These are phyloP conservation scores for Termitomyces eurrhizus DNA, from an alignment of 768 basidiomycete species.

Conservation along the genomic window DNA sequence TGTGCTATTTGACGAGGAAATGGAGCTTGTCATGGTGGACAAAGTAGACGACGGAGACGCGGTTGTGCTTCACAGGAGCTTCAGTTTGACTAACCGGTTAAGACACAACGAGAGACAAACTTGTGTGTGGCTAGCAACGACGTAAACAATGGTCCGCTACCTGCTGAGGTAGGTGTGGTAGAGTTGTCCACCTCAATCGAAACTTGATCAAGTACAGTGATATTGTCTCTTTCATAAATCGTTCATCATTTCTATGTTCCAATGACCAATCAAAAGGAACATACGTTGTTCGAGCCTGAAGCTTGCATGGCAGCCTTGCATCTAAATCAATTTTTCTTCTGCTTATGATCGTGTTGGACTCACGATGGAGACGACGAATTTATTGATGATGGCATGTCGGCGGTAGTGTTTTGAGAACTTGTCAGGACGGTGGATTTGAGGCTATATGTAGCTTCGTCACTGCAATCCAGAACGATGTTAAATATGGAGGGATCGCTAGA, in stretches of 20 bases:
- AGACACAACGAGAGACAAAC: neutral
- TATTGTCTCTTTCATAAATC: neutral
- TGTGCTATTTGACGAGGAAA: no score
- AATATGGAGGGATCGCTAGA: neutral
- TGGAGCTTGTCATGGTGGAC: neutral
- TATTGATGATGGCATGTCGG: neutral
- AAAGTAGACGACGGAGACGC: neutral
- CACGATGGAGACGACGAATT: neutral
- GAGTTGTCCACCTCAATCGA: neutral
- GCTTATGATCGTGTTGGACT: neutral
- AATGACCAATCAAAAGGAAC: neutral
- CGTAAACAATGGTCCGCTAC: neutral
- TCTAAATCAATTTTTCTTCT: neutral
- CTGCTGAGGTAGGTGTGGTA: neutral
- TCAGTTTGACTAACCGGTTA: neutral
- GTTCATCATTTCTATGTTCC: neutral
- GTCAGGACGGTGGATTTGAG: neutral
- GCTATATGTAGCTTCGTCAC: rapidly evolving
- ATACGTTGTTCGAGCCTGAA: neutral
- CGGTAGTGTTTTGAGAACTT: rapidly evolving
- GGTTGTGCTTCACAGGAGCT: neutral
- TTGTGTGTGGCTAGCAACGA: no score
- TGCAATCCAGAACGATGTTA: neutral
- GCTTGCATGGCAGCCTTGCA: neutral
- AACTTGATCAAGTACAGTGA: neutral